A percentile compares a stretch with the other conserved stretches of the same genome.
Evolutionary conservation across 2,329 filamentous ascomycete genomes (phyloP).

Genomic region (Ophiostoma sp.): DNA sequence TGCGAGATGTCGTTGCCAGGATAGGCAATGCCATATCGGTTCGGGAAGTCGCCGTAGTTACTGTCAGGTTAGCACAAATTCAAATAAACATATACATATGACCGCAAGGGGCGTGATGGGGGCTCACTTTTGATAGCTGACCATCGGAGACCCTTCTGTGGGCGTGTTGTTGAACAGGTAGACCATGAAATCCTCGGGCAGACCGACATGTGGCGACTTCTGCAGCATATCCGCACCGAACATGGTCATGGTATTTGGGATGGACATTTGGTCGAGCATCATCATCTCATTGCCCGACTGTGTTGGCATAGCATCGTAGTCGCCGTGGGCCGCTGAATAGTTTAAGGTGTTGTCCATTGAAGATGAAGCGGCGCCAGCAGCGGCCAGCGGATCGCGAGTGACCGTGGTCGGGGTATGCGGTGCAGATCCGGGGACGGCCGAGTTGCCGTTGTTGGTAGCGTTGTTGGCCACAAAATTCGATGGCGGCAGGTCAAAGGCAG

Average conservation of each 20-base stretch:
- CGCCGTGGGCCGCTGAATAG: conserved; percentile 44
- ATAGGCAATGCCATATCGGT: conserved; percentile 52
- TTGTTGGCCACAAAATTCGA: conserved; percentile 51
- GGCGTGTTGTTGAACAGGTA: conserved; percentile 74
- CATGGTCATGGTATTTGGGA: conserved; percentile 73
- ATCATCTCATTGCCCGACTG: conserved; percentile 56
- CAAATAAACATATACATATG: too few relatives aligned
- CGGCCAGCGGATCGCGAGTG: background rate
- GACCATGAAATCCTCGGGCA: conserved; percentile 83
- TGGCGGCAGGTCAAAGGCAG: conserved; percentile 63
- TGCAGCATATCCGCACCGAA: conserved; percentile 80
- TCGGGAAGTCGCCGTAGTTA: conserved; percentile 56
- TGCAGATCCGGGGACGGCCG: background rate
- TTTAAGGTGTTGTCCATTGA: conserved; percentile 21
- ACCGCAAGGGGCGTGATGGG: too few relatives aligned
- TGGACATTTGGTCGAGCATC: conserved; percentile 62
- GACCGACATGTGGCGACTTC: conserved; percentile 78
- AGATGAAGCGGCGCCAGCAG: background rate
- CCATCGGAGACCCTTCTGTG: conserved; percentile 53
- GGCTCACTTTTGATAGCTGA: conserved; percentile 53
- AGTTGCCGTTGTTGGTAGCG: background rate
- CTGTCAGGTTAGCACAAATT: background rate
- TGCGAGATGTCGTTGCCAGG: conserved; percentile 49
- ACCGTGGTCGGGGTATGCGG: background rate
- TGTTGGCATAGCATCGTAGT: conserved; percentile 49